phyloP scores from a whole-genome alignment of 208 protist genomes.

The Trypanosoma rangeli region DNA sequence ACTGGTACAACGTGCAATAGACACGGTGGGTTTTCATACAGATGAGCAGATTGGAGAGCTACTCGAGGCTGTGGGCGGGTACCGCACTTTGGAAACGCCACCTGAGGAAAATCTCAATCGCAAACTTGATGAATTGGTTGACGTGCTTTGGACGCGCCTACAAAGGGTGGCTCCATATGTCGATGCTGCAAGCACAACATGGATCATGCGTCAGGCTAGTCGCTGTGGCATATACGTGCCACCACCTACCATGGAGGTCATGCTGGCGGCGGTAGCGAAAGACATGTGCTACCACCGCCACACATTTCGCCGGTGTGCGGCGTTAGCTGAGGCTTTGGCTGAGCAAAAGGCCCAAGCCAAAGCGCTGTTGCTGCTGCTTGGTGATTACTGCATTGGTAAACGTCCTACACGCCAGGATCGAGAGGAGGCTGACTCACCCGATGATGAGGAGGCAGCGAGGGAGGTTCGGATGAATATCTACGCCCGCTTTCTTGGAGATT shows the following conservation, averaged over 20 bases:
- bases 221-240: slow-evolving; percentile 40
- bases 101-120: slow-evolving; percentile 34
- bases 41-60: slow-evolving; percentile 64
- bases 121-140: slow-evolving; percentile 35
- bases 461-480: slow-evolving; percentile 37
- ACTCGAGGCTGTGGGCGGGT: slow-evolving; percentile 32
- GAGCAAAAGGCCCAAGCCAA: slow-evolving; percentile 36
- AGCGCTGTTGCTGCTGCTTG: slow-evolving; percentile 37
- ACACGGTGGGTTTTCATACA: slow-evolving; percentile 60
- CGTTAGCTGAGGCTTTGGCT: slow-evolving; percentile 26
- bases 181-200: slow-evolving; percentile 17
- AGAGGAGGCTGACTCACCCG: slow-evolving; percentile 11
- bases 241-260: slow-evolving; percentile 25
- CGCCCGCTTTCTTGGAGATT: slow-evolving; percentile 33
- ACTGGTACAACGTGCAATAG: slow-evolving; percentile 54
- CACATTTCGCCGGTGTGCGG: slow-evolving; percentile 23
- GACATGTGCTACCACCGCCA: slow-evolving; percentile 31
- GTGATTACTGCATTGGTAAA: slow-evolving; percentile 57
- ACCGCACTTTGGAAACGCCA: slow-evolving; percentile 22
- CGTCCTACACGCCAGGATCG: slow-evolving; percentile 40
- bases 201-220: slow-evolving; percentile 38
- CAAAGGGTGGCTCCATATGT: slow-evolving; percentile 51
- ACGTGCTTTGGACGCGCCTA: slow-evolving; percentile 48
- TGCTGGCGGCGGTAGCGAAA: slow-evolving; percentile 34
- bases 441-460: slow-evolving; percentile 19